Conservation (phyloP, 164 flowering plant genomes). For the Platanus orientalis region DNA sequence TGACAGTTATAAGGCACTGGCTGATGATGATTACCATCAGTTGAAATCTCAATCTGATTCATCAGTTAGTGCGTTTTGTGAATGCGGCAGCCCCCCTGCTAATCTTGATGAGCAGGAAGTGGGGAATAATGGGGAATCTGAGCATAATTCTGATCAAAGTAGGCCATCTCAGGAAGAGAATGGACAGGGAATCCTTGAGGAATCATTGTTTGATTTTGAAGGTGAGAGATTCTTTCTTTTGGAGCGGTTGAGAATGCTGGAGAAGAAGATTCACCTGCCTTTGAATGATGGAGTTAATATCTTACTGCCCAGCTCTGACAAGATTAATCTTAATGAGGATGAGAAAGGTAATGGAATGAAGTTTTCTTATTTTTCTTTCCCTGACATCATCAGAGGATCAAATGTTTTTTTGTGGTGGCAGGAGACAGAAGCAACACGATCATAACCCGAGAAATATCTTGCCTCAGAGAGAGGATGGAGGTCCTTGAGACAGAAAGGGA, state of each 20-base stretch:
- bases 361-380: not conserved
- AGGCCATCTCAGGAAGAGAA: slow-evolving; percentile 14
- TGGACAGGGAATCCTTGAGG: slow-evolving; percentile 15
- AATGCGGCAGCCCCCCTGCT: slow-evolving; percentile 18
- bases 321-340: not conserved
- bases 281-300: not conserved
- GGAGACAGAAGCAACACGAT: not conserved
- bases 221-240: slow-evolving; percentile 28
- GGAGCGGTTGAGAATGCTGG: slow-evolving; percentile 26
- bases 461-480: not conserved
- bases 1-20: slow-evolving; percentile 18
- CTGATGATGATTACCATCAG: slow-evolving; percentile 20
- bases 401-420: not conserved
- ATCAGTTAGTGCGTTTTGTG: slow-evolving; percentile 27
- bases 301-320: not conserved
- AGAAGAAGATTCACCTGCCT: slow-evolving; percentile 11
- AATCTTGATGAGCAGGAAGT: slow-evolving; percentile 11
- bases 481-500: not conserved
- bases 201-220: slow-evolving; percentile 25
- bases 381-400: not conserved
- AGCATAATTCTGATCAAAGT: slow-evolving; percentile 8
- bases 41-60: slow-evolving; percentile 23
- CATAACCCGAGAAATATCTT: not conserved
- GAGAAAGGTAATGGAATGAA: not conserved
- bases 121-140: slow-evolving; percentile 10